Percentiles rank a stretch among this genome's conserved stretches.
These are phyloP conservation scores for Wallacemonas sp. DNA, from an alignment of 208 protist genomes.

Conservation along the genomic window DNA sequence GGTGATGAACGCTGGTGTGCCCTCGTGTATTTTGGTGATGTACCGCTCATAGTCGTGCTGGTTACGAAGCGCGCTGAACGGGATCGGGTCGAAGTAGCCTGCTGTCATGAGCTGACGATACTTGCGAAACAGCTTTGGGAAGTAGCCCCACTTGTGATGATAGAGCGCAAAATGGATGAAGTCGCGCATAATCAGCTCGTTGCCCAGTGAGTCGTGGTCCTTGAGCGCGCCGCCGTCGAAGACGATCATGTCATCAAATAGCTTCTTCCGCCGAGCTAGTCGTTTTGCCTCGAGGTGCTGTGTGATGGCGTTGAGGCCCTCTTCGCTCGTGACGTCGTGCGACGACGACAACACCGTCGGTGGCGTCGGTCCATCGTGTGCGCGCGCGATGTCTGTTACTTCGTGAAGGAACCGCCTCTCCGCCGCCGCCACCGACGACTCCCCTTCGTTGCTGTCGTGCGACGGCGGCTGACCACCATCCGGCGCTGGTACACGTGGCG, in stretches of 20 bases:
- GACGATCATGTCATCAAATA: conserved; percentile 83
- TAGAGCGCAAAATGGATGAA: conserved; percentile 88
- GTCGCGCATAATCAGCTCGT: conserved; percentile 77
- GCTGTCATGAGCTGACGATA: conserved; percentile 83
- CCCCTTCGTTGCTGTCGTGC: no score
- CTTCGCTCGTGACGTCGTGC: conserved; percentile 50
- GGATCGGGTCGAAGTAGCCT: conserved; percentile 86
- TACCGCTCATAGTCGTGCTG: conserved; percentile 85
- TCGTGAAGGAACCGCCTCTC: no score
- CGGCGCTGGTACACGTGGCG: no score
- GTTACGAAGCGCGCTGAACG: conserved; percentile 72
- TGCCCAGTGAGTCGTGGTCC: conserved; percentile 68
- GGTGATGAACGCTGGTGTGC: conserved; percentile 69
- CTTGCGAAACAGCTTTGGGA: conserved; percentile 84
- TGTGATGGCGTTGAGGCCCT: conserved; percentile 36
- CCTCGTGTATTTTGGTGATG: conserved; percentile 69
- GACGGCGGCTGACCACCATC: no score
- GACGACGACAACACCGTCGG: conserved; percentile 52
- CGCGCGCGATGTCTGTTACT: no score
- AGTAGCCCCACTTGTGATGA: conserved; percentile 87
- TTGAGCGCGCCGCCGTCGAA: conserved; percentile 81
- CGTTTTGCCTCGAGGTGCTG: conserved; percentile 58
- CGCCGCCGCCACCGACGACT: no score
- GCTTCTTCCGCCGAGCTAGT: conserved; percentile 52
- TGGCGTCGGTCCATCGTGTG: not conserved